A percentile compares a stretch with the other conserved stretches of the same genome.
Evolutionary conservation across 2,329 filamentous ascomycete species (phyloP).

Genomic region (Rosellinia necatrix): DNA sequence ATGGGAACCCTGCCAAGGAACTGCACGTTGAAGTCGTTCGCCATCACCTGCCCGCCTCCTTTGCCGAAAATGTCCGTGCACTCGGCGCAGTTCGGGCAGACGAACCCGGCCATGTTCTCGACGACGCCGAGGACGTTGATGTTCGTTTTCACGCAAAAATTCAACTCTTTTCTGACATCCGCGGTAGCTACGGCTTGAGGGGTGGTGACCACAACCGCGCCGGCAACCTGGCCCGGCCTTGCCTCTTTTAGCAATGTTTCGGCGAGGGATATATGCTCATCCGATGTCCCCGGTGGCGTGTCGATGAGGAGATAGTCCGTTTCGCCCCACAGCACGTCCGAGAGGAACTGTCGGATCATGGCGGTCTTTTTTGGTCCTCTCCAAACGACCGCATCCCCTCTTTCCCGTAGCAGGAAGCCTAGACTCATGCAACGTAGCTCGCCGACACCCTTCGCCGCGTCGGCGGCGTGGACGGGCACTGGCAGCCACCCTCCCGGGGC

Average conservation of each 20-base stretch:
- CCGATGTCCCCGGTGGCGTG: conserved; percentile 92
- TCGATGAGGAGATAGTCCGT: conserved; percentile 95
- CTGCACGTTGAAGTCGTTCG: conserved; percentile 78
- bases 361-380: conserved; percentile 97
- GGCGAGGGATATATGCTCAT: conserved; percentile 94
- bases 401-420: conserved; percentile 81
- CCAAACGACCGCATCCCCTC: conserved; percentile 95
- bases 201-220: conserved; percentile 93
- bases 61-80: conserved; percentile 94
- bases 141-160: conserved; percentile 86
- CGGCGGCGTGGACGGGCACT: conserved; percentile 75
- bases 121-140: conserved; percentile 84
- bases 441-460: conserved; percentile 58
- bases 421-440: conserved; percentile 86
- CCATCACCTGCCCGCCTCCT: conserved; percentile 89
- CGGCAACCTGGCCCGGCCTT: conserved; percentile 72
- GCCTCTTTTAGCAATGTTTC: conserved; percentile 75
- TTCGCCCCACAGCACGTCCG: conserved; percentile 84
- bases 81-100: conserved; percentile 79
- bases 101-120: conserved; percentile 95
- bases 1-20: conserved; percentile 90
- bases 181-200: conserved; percentile 92
- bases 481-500: conserved; percentile 91
- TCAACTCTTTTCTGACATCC: conserved; percentile 92
- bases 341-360: conserved; percentile 96